Percentiles rank a stretch among this genome's conserved stretches.
These are phyloP conservation scores for Sugiyamaella paludigena DNA, from an alignment of 1,139 yeast genomes.

Conservation along the genomic window DNA sequence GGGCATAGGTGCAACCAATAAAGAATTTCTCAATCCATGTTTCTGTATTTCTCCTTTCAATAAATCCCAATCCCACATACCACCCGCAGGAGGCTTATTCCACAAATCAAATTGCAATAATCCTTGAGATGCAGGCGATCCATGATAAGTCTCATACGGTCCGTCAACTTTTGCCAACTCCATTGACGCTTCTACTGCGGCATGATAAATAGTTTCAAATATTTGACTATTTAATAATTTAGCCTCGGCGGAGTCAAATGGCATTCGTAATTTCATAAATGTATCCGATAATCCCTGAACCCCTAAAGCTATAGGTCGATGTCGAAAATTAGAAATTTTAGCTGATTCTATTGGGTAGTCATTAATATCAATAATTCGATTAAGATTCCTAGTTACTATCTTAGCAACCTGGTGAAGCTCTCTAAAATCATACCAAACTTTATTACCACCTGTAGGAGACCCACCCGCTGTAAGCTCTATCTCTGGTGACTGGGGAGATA, in stretches of 20 bases:
- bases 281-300: constrained; percentile 80
- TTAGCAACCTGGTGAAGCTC: constrained; percentile 62
- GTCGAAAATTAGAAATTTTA: constrained; percentile 55
- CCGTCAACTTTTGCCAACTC: constrained; percentile 62
- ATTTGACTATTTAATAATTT: constrained; percentile 59
- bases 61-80: constrained; percentile 60
- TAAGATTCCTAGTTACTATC: constrained; percentile 60
- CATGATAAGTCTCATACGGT: constrained; percentile 56
- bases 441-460: too few relatives aligned
- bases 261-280: constrained; percentile 59
- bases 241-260: constrained; percentile 66
- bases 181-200: constrained; percentile 67
- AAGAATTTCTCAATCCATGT: constrained; percentile 67
- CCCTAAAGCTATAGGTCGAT: constrained; percentile 76
- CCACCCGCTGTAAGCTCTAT: too few relatives aligned
- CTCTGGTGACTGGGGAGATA: too few relatives aligned
- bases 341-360: constrained; percentile 66
- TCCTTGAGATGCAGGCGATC: constrained; percentile 73
- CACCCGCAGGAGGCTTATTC: constrained; percentile 52
- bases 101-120: constrained; percentile 68
- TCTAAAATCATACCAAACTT: constrained; percentile 53
- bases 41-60: constrained; percentile 51
- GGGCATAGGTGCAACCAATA: constrained; percentile 81
- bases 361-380: constrained; percentile 65
- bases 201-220: constrained; percentile 81